These are phyloP conservation scores for Ceratocystis lukuohia DNA, from an alignment of 2,329 filamentous ascomycete species.

Conservation along the genomic window DNA sequence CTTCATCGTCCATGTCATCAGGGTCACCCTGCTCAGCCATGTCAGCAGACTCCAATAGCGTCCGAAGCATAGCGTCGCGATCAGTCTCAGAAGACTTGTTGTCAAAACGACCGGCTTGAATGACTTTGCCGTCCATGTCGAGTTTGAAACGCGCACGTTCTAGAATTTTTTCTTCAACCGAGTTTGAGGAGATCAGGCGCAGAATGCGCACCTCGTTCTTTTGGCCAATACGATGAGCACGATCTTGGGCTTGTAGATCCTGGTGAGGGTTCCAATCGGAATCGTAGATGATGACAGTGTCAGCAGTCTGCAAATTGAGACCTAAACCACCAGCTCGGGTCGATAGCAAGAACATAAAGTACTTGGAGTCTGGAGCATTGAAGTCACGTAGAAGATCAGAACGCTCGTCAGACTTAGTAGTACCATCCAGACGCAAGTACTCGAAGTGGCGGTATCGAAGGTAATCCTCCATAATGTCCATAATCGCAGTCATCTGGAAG, in stretches of 20 bases:
- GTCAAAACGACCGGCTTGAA: slow-evolving; percentile 97
- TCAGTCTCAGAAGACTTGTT: slow-evolving; percentile 99
- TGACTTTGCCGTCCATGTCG: slow-evolving; percentile 98
- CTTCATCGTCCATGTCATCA: slow-evolving; percentile 97
- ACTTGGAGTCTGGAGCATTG: slow-evolving; percentile 79
- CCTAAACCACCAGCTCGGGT: slow-evolving; percentile 96
- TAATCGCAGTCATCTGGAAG: slow-evolving; percentile 99
- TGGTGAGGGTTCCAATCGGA: slow-evolving; percentile 99
- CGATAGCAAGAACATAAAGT: slow-evolving; percentile 97
- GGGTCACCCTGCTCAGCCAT: slow-evolving; percentile 58
- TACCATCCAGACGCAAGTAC: slow-evolving; percentile 88
- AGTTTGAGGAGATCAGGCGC: slow-evolving; percentile 88
- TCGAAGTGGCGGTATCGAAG: slow-evolving; percentile 68
- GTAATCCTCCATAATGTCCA: slow-evolving; percentile 99
- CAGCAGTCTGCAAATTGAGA: slow-evolving; percentile 91
- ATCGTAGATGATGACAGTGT: slow-evolving; percentile 99
- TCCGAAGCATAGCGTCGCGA: slow-evolving; percentile 89
- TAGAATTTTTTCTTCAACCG: slow-evolving; percentile 95
- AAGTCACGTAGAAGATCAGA: slow-evolving; percentile 80
- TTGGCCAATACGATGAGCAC: slow-evolving; percentile 98
- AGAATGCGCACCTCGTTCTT: slow-evolving; percentile 98
- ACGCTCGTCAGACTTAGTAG: slow-evolving; percentile 93
- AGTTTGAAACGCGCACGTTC: slow-evolving; percentile 95
- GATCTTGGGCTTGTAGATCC: slow-evolving; percentile 97
- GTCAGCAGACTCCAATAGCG: slow-evolving; percentile 75